Evolutionary conservation across 805 yeast species (phyloP), one percentile per base, ranked within the genome.

Genomic region (Teunomyces kruisii): DNA sequence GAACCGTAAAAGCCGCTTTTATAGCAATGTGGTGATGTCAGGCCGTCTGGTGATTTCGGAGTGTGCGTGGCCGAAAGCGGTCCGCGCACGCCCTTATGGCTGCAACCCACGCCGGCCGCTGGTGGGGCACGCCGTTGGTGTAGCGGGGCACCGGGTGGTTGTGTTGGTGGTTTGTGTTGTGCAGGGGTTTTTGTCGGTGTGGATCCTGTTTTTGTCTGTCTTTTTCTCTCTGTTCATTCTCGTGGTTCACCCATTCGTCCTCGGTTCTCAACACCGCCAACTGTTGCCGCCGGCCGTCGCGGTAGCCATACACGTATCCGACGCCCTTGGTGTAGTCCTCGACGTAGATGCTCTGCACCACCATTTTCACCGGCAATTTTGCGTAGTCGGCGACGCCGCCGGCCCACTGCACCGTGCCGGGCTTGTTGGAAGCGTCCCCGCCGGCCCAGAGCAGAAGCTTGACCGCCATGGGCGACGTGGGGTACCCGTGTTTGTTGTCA

Each of bases 321-420:
- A 31, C 45, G 1, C 72, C 73, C 1, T 50, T 51, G 9, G 65
- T 55, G 49, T 62, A 68, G 48, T 70, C 70, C 17, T 42, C 49
- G 9, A 57, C 57, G 12, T 32, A 39, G 9, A 58, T 42, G 32
- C 54, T 52, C 24, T 47, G 49, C 12, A 65, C 60, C 31, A 45
- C 41, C 75, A 69, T 70, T 8, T 50, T 35, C 38, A 61, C 67
- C 1, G 76, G 76, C 17, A 58, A 47, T 14, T 58, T 48, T 2
- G 26, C 26, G 48, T 62, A 71, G 44, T 64, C 58, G 9, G 74
- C 62, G 13, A 39, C 22, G 0, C 74, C 76, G 0, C 75, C 75
- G 2, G 74, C 67, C 76, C 75, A 71, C 32, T 49, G 43, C 13
- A 70, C 60, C 3, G 76, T 71, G 6, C 75, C 76, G 4, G 48